These are phyloP conservation scores for Thielaviopsis populi DNA, from an alignment of 2,329 filamentous ascomycete genomes.

Conservation along the genomic window DNA sequence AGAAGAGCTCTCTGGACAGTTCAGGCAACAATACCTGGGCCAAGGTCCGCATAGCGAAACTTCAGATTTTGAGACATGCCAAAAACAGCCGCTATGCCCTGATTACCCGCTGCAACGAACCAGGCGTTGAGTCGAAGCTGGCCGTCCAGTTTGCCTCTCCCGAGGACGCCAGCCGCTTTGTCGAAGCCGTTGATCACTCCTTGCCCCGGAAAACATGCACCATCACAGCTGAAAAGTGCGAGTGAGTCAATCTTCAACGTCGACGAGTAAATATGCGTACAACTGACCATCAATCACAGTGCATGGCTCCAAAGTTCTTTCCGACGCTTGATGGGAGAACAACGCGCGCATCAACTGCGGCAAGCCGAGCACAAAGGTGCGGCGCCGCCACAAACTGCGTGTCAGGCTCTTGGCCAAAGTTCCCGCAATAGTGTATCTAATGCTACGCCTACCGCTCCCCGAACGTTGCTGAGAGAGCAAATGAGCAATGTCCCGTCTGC, in stretches of 20 bases:
- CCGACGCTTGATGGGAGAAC: background rate
- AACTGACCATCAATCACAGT: background rate
- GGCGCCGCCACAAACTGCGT: background rate
- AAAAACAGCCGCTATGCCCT: background rate
- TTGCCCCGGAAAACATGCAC: background rate
- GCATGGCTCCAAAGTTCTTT: background rate
- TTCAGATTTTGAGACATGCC: background rate
- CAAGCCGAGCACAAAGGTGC: background rate
- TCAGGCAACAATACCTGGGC: background rate
- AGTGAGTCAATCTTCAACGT: background rate
- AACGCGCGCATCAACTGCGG: background rate
- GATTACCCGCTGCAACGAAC: background rate
- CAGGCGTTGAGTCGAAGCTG: conserved; percentile 1
- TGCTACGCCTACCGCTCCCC: background rate
- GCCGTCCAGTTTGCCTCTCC: conserved; percentile 3
- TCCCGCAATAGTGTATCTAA: background rate
- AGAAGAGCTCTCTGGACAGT: background rate
- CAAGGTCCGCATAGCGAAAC: background rate
- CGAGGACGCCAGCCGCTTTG: background rate
- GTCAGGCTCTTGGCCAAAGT: background rate
- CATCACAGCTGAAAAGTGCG: background rate
- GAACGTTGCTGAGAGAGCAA: background rate
- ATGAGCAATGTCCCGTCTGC: background rate
- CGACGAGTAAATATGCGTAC: background rate
- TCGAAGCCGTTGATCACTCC: background rate